Percentiles rank a stretch among this genome's conserved stretches.
These are phyloP conservation scores for Geranium incanum DNA, from an alignment of 441 rosid genomes.

Conservation along the genomic window DNA sequence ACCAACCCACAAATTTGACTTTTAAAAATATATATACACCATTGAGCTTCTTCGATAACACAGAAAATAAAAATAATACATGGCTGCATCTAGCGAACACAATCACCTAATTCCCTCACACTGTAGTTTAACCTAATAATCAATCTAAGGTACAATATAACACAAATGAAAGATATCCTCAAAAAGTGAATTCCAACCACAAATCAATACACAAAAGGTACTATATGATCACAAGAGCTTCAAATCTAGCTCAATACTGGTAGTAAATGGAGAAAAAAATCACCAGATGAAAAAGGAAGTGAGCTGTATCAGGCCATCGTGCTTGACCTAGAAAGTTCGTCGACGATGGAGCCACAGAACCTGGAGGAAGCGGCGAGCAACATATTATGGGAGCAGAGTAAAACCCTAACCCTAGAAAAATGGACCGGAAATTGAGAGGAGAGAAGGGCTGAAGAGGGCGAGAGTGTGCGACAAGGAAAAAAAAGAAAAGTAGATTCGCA, in stretches of 20 bases:
- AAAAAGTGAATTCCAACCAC: neutral
- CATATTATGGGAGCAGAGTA: slow-evolving; percentile 15
- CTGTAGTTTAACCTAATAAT: neutral
- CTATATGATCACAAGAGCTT: neutral
- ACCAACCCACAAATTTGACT: slow-evolving; percentile 5
- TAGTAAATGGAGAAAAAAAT: neutral
- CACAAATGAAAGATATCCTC: neutral
- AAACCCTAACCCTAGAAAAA: slow-evolving; percentile 46
- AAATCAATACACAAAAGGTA: neutral
- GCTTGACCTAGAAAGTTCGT: slow-evolving; percentile 30
- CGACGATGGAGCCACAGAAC: slow-evolving; percentile 19
- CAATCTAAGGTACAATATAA: neutral
- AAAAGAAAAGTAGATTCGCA: neutral
- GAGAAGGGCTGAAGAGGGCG: neutral
- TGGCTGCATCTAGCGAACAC: neutral
- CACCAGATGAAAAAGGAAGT: slow-evolving; percentile 12
- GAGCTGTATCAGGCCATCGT: slow-evolving; percentile 37
- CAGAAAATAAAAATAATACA: neutral
- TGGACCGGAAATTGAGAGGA: slow-evolving; percentile 1
- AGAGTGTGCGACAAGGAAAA: neutral
- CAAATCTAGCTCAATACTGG: neutral
- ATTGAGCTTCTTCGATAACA: neutral
- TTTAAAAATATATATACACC: neutral
- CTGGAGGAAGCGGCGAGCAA: slow-evolving; percentile 19
- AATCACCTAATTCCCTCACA: neutral